Conservation (phyloP, 306 rosid genomes). For the Alnus glutinosa region DNA sequence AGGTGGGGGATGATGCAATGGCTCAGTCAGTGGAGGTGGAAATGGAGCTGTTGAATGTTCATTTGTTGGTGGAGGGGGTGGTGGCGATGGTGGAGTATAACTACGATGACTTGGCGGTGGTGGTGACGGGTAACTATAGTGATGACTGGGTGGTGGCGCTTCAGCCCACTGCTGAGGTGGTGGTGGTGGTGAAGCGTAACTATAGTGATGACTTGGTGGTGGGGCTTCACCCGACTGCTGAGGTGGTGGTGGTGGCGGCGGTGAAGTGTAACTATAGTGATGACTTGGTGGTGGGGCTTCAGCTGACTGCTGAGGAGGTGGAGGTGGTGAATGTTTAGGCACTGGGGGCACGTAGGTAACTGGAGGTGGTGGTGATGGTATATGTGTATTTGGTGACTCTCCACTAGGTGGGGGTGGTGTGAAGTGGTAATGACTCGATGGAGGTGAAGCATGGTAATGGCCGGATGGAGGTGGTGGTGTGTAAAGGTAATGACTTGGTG, state of each 20-base stretch:
- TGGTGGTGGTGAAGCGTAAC: background rate
- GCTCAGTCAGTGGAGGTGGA: slow-evolving; percentile 1
- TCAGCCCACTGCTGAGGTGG: background rate
- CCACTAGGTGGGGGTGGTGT: background rate
- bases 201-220: background rate
- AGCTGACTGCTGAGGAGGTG: background rate
- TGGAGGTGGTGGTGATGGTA: background rate
- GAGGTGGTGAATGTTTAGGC: background rate
- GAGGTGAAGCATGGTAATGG: background rate
- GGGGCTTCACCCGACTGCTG: background rate
- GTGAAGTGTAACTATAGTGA: slow-evolving; percentile 1
- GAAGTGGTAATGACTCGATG: background rate
- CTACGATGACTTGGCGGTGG: background rate
- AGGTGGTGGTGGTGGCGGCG: background rate
- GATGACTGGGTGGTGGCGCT: background rate
- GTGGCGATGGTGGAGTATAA: background rate
- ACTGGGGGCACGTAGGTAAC: background rate
- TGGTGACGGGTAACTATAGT: slow-evolving; percentile 11
- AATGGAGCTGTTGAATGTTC: background rate
- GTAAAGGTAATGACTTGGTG: too few relatives aligned
- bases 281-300: background rate
- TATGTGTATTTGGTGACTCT: background rate
- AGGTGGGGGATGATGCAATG: background rate
- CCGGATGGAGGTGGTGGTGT: background rate
- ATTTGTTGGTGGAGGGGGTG: background rate